Evolutionary conservation across 2,329 filamentous ascomycete species (phyloP).

Genomic region (Lasiodiplodia gonubiensis): DNA sequence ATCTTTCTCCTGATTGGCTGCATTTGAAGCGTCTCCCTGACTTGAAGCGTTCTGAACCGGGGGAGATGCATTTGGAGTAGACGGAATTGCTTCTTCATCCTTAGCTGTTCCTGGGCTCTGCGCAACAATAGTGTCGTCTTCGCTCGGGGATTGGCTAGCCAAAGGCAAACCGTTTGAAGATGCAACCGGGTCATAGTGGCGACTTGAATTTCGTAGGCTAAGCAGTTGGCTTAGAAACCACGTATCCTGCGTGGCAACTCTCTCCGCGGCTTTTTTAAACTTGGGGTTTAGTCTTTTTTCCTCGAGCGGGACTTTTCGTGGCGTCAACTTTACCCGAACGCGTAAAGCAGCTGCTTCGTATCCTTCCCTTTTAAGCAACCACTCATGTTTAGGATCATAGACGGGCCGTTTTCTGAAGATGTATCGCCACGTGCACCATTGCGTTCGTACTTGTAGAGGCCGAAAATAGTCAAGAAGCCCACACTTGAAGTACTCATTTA

Average conservation of each 20-base stretch:
- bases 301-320: not conserved
- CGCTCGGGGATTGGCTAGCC: not conserved
- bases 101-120: not conserved
- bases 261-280: not conserved
- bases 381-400: not conserved
- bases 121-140: not conserved
- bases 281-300: not conserved
- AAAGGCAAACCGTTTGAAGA: not conserved
- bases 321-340: not conserved
- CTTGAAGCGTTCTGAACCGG: not conserved
- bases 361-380: not conserved
- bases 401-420: not conserved
- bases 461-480: not conserved
- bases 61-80: not conserved
- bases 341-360: not conserved
- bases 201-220: not conserved
- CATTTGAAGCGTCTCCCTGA: not conserved
- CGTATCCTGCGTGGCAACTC: not conserved
- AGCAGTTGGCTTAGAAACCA: not conserved
- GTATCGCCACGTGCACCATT: not conserved
- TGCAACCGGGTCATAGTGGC: not conserved
- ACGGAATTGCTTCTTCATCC: too few relatives aligned
- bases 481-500: not conserved
- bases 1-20: not conserved
- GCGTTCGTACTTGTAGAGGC: not conserved